phyloP scores from a whole-genome alignment of 495 filamentous ascomycete genomes.

The Lasiosphaeria miniovina region DNA sequence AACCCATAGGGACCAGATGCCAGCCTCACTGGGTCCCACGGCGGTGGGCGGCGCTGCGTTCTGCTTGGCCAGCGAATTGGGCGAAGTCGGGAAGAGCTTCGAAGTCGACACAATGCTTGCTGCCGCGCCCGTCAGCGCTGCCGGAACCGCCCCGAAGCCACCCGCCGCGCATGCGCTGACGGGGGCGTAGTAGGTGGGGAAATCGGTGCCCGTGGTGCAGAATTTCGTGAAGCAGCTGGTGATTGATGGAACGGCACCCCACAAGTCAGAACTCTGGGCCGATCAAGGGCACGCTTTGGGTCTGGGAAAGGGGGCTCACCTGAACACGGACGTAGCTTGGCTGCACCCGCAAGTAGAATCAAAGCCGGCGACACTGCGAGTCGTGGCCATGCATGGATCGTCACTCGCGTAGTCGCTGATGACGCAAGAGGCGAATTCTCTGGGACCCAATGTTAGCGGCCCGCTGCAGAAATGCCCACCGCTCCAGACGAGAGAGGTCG shows the following conservation, averaged over 20 bases:
- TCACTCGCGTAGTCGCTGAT: not conserved
- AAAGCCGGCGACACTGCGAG: not conserved
- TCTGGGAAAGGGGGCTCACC: not conserved
- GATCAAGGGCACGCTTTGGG: not conserved
- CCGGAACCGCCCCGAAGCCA: slow-evolving; percentile 2
- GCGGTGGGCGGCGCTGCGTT: too few species aligned
- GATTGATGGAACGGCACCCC: too few species aligned
- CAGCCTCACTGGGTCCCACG: too few species aligned
- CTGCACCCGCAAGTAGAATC: slow-evolving; percentile 4
- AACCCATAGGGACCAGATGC: too few species aligned
- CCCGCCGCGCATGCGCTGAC: slow-evolving; percentile 4
- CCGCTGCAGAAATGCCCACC: too few species aligned
- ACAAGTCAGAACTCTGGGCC: too few species aligned
- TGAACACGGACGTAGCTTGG: slow-evolving; percentile 7
- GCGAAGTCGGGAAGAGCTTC: too few species aligned
- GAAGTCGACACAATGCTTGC: too few species aligned
- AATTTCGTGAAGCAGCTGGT: slow-evolving; percentile 7
- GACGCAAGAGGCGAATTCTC: not conserved
- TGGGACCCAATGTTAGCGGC: not conserved
- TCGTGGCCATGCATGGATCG: not conserved
- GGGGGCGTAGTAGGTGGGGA: slow-evolving; percentile 3
- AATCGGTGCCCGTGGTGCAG: slow-evolving; percentile 4
- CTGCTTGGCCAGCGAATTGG: too few species aligned
- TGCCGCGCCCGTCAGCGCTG: too few species aligned
- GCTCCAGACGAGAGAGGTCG: not conserved